phyloP scores from a whole-genome alignment of 2,329 filamentous ascomycete species.

The Nigrospora sphaerica region DNA sequence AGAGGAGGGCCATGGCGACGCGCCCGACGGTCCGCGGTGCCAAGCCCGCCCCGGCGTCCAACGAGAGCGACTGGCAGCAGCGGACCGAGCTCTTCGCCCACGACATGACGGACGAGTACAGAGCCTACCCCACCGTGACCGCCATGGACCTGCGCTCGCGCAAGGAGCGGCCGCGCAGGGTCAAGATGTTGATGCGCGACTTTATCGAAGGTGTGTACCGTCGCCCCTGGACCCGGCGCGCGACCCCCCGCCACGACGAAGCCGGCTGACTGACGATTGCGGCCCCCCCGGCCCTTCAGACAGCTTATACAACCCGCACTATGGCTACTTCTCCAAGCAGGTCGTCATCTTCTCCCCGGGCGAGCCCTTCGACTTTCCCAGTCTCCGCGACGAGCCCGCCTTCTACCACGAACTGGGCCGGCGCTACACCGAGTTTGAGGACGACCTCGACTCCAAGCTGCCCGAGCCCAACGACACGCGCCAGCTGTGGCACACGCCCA shows the following conservation, averaged over 20 bases:
- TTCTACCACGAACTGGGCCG: conserved; percentile 72
- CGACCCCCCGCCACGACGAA: not conserved
- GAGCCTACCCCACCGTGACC: conserved; percentile 76
- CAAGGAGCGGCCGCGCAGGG: conserved; percentile 70
- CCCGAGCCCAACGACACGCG: conserved; percentile 63
- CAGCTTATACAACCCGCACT: conserved; percentile 87
- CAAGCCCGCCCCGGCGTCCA: conserved; percentile 19
- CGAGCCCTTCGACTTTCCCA: conserved; percentile 81
- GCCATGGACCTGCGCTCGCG: conserved; percentile 67
- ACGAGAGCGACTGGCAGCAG: conserved; percentile 80
- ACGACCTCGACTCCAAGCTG: conserved; percentile 67
- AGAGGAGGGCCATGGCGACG: conserved; percentile 21
- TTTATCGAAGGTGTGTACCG: conserved; percentile 76
- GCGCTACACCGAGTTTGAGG: conserved; percentile 86
- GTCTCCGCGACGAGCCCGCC: conserved; percentile 73
- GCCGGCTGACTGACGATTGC: conserved; percentile 4
- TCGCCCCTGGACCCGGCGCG: conserved; percentile 6
- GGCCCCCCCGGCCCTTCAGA: conserved; percentile 42
- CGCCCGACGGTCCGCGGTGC: conserved; percentile 17
- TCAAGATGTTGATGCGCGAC: conserved; percentile 96
- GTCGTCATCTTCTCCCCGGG: conserved; percentile 93
- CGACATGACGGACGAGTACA: conserved; percentile 76
- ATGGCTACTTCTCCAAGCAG: conserved; percentile 94
- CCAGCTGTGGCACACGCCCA: conserved; percentile 97
- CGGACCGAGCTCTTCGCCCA: conserved; percentile 65